Percentiles rank a stretch among this genome's conserved stretches.
Evolutionary conservation across 2,329 filamentous ascomycete genomes (phyloP).

Genomic region (Macrophomina tecta): DNA sequence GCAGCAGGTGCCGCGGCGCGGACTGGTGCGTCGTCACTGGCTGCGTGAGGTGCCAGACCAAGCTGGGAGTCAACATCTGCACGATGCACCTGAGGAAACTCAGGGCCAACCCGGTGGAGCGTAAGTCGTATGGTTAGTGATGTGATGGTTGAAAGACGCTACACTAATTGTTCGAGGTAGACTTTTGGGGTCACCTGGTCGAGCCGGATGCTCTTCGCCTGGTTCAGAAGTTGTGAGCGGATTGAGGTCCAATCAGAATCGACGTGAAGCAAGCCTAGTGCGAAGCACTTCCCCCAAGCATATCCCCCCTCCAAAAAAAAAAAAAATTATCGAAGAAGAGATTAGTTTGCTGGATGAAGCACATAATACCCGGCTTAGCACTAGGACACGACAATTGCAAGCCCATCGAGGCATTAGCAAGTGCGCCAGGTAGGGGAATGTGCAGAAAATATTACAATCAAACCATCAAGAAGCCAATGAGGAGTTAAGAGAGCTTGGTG

Average conservation of each 20-base stretch:
- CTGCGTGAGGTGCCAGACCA: conserved; percentile 11
- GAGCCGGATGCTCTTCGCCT: not conserved
- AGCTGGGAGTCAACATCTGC: conserved; percentile 20
- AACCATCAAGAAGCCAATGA: too few species aligned
- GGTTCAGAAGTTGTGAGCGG: conserved; percentile 1
- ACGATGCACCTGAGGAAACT: conserved; percentile 10
- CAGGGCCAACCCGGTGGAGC: not conserved
- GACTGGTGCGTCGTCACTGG: conserved; percentile 8
- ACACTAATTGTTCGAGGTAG: not conserved
- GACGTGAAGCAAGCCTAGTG: too few species aligned
- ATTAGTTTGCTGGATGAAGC: too few species aligned
- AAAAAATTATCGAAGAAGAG: too few species aligned
- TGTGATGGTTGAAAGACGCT: not conserved
- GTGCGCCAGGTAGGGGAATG: too few species aligned
- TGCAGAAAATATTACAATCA: too few species aligned
- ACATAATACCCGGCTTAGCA: not conserved
- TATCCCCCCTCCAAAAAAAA: too few species aligned
- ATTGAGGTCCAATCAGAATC: not conserved
- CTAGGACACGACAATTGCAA: too few species aligned
- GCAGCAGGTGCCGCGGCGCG: conserved; percentile 14
- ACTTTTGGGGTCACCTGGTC: conserved; percentile 9
- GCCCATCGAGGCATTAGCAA: too few species aligned
- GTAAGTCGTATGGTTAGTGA: not conserved
- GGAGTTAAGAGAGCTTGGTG: too few species aligned
- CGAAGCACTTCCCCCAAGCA: too few species aligned